Evolutionary conservation across 495 filamentous ascomycete genomes (phyloP), one percentile per base, ranked within the genome.

Genomic region (Monascus purpureus): DNA sequence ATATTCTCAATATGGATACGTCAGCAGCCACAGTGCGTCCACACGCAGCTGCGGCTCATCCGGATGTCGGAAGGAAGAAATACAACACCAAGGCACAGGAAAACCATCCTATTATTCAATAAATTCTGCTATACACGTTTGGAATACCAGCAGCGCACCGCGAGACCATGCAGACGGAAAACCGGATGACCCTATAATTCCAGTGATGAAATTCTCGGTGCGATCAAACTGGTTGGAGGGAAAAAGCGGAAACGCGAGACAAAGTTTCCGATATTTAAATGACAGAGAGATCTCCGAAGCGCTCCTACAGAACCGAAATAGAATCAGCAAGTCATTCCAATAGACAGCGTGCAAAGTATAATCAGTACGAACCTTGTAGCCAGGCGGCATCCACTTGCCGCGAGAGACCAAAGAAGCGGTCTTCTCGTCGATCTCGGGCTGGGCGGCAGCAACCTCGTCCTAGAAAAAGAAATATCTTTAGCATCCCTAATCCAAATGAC

Each of bases 311-410:
- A 19, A 24, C n/a, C 11, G 25, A 32, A 24, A 24, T 14, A 17
- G 28, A 6, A 17, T 16, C 5, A 20, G 13, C 33, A 22, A 20
- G 3, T 22, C 15, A n/a, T n/a, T n/a, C n/a, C n/a, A 9, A 17
- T 18, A 13, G 14, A 5, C 9, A 8, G 27, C 9, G 6, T 4
- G 15, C 12, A 4, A 2, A 13, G 22, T 31, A 15, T 16, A 16
- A 8, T 16, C n/a, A 8, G 22, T 40, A 64, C 74, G 38, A 61
- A 84, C 87, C 84, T 93, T 94, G 79, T 99, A 99, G 52, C 92
- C 92, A 29, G 92, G 84, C 45, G 90, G 84, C 63, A 73, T 68
- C 92, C 92, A 99, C 69, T 86, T 82, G 61, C 88, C 87, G 74
- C 87, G 96, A 55, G 80, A 81, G 30, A 96, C 86, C 53, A 96